phyloP scores from a whole-genome alignment of 176 grass and related monocot genomes.

The Dendrocalamus sinicus region DNA sequence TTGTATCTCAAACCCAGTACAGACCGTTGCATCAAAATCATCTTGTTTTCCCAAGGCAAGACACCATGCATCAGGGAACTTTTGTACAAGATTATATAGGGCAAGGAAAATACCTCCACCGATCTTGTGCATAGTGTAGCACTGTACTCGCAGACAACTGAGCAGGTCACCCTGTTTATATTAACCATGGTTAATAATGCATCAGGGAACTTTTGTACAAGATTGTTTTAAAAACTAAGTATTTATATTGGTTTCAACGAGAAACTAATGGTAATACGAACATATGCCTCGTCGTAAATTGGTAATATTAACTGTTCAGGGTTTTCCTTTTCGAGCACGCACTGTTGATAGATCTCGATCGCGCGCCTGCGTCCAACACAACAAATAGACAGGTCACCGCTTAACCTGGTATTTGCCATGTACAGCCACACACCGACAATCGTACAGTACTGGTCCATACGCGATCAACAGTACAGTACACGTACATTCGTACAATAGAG shows the following conservation, averaged over 20 bases:
- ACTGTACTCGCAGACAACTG: no score
- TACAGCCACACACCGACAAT: neutral
- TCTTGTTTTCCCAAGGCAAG: neutral
- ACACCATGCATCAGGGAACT: neutral
- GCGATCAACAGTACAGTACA: neutral
- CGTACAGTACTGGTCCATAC: neutral
- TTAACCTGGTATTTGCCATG: neutral
- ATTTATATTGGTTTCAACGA: no score
- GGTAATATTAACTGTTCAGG: no score
- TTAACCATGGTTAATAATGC: no score
- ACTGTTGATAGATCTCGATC: neutral
- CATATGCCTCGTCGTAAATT: no score
- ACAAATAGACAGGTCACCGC: neutral
- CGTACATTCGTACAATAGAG: no score
- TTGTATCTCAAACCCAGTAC: neutral
- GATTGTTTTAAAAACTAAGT: no score
- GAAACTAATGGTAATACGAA: no score
- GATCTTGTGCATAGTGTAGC: neutral
- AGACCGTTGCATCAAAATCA: neutral
- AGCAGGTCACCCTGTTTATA: neutral
- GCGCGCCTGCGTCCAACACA: neutral
- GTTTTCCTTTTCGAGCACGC: no score
- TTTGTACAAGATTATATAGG: neutral
- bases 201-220: no score
- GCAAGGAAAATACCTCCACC: neutral